Conservation (phyloP, 2,329 filamentous ascomycete species). For the Talaromyces funiculosus region DNA sequence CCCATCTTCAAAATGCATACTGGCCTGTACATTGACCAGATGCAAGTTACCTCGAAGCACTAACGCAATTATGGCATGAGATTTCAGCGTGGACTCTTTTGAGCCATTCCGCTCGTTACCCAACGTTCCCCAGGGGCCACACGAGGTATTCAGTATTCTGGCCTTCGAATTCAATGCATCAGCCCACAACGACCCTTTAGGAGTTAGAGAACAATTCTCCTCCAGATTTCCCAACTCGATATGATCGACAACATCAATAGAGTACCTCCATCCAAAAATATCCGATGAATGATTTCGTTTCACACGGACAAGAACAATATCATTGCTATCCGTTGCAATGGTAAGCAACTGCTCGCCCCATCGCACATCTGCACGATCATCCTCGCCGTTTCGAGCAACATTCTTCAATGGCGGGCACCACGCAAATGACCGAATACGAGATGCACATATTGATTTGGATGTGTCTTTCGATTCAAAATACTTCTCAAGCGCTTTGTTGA, state of each 20-base stretch:
- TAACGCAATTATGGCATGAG: constrained; percentile 23
- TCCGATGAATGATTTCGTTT: constrained; percentile 14
- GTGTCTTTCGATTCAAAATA: constrained; percentile 29
- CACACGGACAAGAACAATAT: constrained; percentile 29
- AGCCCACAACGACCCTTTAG: constrained; percentile 27
- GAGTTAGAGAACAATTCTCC: constrained; percentile 16
- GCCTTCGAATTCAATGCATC: constrained; percentile 21
- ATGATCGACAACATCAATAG: constrained; percentile 24
- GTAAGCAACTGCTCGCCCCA: constrained; percentile 34
- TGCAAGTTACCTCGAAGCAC: constrained; percentile 26
- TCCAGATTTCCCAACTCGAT: constrained; percentile 16
- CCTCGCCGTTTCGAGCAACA: not conserved
- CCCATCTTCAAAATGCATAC: constrained; percentile 6
- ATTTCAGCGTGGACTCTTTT: not conserved
- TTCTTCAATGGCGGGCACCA: constrained; percentile 33
- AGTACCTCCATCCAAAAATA: constrained; percentile 15
- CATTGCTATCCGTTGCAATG: constrained; percentile 36
- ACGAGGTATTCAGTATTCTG: constrained; percentile 25
- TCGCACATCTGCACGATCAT: constrained; percentile 15
- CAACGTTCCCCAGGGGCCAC: constrained; percentile 29
- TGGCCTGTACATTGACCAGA: constrained; percentile 21
- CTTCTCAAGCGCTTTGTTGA: constrained; percentile 45
- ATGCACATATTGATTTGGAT: constrained; percentile 21
- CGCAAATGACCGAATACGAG: constrained; percentile 37
- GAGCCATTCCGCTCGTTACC: not conserved